Base-by-base conservation (phyloP, 768 basidiomycete genomes). In the Crepidotus variabilis region DNA sequence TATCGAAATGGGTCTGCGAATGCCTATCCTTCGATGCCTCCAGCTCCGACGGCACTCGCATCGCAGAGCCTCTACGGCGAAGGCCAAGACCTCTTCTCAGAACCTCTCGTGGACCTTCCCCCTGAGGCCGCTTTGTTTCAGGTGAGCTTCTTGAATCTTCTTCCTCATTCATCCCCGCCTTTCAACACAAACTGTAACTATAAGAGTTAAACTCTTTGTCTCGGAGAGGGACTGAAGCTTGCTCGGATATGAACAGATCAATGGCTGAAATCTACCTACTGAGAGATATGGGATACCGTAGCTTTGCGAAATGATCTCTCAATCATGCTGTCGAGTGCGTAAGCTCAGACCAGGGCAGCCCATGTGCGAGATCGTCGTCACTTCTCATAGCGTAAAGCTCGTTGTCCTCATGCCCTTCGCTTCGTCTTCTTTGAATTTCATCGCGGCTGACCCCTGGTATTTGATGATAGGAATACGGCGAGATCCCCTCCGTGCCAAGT, bases 121-220 rank as follows among this genome's bases (percentile, higher is more conserved):
- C 67, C 71, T 62, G 71, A 71, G 57, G 56, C 65, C 60, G 66
- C 67, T 36, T 62, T 70, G 59, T 70, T 66, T 63, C 72, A 71
- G 67, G 72, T 72, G 59, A 67, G 72, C 63, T 47, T 49, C 20
- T 57, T 51, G 55, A 14, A 34, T 49, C 57, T 43, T 43, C 52
- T 34, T 43, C 47, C 59, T 58, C 59, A 33, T 32, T n/a, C 59
- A 54, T 59, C 47, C 52, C 57, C 45, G 22, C 53, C 47, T 53
- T 46, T 28, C 46, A 43, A 43, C 39, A 43, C 18, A 43, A 43
- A 43, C 11, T 43, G 5, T 43, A 43, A 43, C 39, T 11, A 43
- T 43, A 43, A 43, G 13, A 43, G 39, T 11, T 11, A 16, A 20
- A 43, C 18, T 43, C 39, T 43, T 43, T 43, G 39, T 43, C 5